A percentile compares a stretch with the other conserved stretches of the same genome.
phyloP scores from a whole-genome alignment of 441 rosid genomes.

The Erysimum pusillum region DNA sequence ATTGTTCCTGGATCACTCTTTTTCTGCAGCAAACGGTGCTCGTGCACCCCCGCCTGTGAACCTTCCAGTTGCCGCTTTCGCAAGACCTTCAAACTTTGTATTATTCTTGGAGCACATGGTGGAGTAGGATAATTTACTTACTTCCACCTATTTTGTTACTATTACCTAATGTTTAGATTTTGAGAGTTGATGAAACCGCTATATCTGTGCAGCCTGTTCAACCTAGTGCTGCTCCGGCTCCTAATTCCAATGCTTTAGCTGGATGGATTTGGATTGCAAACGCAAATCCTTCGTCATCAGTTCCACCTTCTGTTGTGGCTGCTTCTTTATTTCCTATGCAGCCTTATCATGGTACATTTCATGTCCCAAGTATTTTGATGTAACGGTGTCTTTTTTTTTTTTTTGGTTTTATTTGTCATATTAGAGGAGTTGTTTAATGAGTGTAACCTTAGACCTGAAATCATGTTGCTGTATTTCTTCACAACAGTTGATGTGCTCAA shows the following conservation, averaged over 20 bases:
- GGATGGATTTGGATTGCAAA: slow-evolving; percentile 78
- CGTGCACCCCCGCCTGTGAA: slow-evolving; percentile 79
- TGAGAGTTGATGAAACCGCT: slow-evolving; percentile 40
- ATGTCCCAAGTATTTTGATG: too few relatives aligned
- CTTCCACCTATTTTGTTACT: slow-evolving; percentile 34
- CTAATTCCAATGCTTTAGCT: slow-evolving; percentile 62
- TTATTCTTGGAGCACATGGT: slow-evolving; percentile 81
- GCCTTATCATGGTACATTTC: slow-evolving; percentile 58
- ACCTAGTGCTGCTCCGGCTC: slow-evolving; percentile 51
- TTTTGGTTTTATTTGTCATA: too few relatives aligned
- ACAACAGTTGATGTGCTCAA: slow-evolving; percentile 53
- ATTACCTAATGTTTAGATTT: slow-evolving; percentile 44
- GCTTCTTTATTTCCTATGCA: slow-evolving; percentile 57
- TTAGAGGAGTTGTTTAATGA: too few relatives aligned
- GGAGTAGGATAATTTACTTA: slow-evolving; percentile 59
- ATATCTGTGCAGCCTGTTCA: slow-evolving; percentile 58
- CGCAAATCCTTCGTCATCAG: slow-evolving; percentile 59
- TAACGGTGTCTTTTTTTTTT: too few relatives aligned
- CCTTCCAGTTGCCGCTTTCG: slow-evolving; percentile 76
- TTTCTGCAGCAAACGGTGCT: slow-evolving; percentile 84
- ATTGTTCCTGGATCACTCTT: slow-evolving; percentile 86
- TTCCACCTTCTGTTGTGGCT: slow-evolving; percentile 57
- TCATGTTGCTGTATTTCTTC: slow-evolving; percentile 20
- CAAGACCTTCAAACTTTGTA: slow-evolving; percentile 77
- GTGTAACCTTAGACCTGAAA: slow-evolving; percentile 7